Percentiles rank a stretch among this genome's conserved stretches.
Evolutionary conservation across 208 protist genomes (phyloP).

Genomic region (Leishmania mexicana): DNA sequence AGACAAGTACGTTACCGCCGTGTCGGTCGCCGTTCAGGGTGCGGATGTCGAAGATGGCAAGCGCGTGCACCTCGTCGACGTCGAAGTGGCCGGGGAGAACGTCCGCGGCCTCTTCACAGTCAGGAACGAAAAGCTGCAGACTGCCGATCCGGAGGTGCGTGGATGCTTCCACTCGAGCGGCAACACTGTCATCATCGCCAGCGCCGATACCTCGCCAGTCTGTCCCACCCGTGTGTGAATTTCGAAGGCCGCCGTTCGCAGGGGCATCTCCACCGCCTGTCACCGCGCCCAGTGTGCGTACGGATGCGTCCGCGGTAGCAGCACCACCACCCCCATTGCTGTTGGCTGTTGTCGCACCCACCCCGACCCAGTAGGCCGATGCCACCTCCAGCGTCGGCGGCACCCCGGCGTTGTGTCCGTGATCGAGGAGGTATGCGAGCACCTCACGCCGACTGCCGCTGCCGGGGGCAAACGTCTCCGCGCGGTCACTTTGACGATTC

Average conservation of each 20-base stretch:
- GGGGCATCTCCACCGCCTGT: neutral
- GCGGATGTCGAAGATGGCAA: slow-evolving; percentile 82
- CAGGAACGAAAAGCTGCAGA: slow-evolving; percentile 59
- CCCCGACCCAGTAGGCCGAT: slow-evolving; percentile 11
- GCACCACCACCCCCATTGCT: neutral
- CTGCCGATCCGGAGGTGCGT: slow-evolving; percentile 39
- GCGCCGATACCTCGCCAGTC: neutral
- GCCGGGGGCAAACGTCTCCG: slow-evolving; percentile 54
- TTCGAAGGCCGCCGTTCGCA: neutral
- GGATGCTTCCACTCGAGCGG: neutral
- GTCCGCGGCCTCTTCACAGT: slow-evolving; percentile 60
- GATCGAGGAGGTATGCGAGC: slow-evolving; percentile 71
- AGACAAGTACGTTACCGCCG: slow-evolving; percentile 76
- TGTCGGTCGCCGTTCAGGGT: slow-evolving; percentile 80
- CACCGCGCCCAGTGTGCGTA: neutral
- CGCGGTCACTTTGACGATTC: slow-evolving; percentile 44
- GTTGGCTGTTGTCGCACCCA: neutral
- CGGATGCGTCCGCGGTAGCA: neutral
- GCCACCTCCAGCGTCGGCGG: slow-evolving; percentile 61
- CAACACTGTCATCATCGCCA: neutral
- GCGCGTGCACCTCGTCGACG: slow-evolving; percentile 63
- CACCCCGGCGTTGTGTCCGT: slow-evolving; percentile 64
- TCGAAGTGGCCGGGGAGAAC: slow-evolving; percentile 59
- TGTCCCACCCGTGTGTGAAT: neutral
- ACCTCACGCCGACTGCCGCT: slow-evolving; percentile 69